Base-by-base conservation (phyloP, 345 rosid species). In the Sisymbrium irio region DNA sequence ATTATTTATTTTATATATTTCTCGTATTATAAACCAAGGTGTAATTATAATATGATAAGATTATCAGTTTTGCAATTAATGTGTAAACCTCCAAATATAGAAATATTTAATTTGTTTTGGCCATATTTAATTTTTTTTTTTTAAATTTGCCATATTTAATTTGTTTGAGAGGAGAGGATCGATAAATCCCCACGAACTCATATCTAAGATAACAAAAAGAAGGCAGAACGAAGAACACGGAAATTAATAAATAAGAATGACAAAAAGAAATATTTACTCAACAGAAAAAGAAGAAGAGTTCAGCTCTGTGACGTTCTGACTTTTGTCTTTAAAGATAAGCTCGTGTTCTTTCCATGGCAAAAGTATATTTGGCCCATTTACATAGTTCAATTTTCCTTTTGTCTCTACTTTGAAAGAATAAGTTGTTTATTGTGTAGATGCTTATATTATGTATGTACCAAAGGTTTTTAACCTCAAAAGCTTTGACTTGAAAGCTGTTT, bases 401-500 rank as follows among this genome's bases (percentile, higher is more conserved):
- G 77, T 73, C 70, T 54, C 77, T 54, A 63, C 77, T 73, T 57
- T 54, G 51, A 54, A 63, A 73, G 40, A 54, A 63, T 63, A 42
- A 33, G 7, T 41, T 72, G 54, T 63, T 63, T 27, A 28, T 45
- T 28, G 54, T 28, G 40, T 15, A 44, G 7, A 27, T 42, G 67
- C 40, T 61, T 41, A 40, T 62, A 8, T 14, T 4, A 25, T 50
- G 33, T 30, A 51, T 20, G 41, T 30, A 62, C 51, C 57, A 63
- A 64, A 64, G 46, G 62, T 32, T 64, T 44, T 55, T 69, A 32
- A 71, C 68, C 27, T 42, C 49, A 75, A 82, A 85, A 84, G 88
- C 77, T 87, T 86, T 85, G 87, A 85, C 91, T 74, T 79, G 68
- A 68, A 32, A 62, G 51, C 18, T 30, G 32, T 72, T 30, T 62